Percentiles rank a stretch among this genome's conserved stretches.
These are phyloP conservation scores for Fraxinus anomala DNA, from an alignment of 257 asterid species.

Conservation along the genomic window DNA sequence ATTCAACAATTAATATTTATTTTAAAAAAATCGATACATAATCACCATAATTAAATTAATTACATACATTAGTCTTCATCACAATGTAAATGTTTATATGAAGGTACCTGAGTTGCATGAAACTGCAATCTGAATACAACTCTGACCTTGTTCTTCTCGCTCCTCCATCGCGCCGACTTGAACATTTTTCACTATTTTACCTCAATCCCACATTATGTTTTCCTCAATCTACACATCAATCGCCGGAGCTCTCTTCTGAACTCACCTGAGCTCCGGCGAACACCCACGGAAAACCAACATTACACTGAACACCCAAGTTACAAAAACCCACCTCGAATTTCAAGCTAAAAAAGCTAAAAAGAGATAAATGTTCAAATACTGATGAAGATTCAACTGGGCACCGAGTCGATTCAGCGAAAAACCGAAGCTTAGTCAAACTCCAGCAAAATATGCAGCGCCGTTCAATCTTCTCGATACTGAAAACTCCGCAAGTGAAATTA, in stretches of 20 bases:
- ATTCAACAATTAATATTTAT: neutral
- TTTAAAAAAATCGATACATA: conserved; percentile 5
- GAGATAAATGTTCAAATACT: neutral
- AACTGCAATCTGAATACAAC: conserved; percentile 88
- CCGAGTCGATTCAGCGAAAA: conserved; percentile 8
- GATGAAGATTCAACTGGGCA: neutral
- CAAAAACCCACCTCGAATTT: conserved; percentile 31
- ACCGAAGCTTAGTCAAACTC: conserved; percentile 42
- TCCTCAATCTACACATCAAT: conserved; percentile 2
- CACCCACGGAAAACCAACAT: conserved; percentile 46
- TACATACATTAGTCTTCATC: neutral
- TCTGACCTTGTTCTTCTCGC: conserved; percentile 91
- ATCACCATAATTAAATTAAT: neutral
- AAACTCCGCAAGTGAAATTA: conserved; percentile 34
- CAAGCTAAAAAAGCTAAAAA: neutral
- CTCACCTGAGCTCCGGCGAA: conserved; percentile 87
- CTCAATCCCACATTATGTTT: conserved; percentile 40
- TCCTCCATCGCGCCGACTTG: conserved; percentile 85
- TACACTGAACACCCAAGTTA: conserved; percentile 23
- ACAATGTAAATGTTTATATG: neutral
- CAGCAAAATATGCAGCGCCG: conserved; percentile 16
- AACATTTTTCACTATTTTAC: conserved; percentile 58
- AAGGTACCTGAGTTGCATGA: conserved; percentile 88
- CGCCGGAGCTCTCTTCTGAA: conserved; percentile 61
- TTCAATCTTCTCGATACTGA: conserved; percentile 28